Evolutionary conservation across 257 asterid species (phyloP), one percentile per base, ranked within the genome.

Genomic region (Solanum corneliomulleri): DNA sequence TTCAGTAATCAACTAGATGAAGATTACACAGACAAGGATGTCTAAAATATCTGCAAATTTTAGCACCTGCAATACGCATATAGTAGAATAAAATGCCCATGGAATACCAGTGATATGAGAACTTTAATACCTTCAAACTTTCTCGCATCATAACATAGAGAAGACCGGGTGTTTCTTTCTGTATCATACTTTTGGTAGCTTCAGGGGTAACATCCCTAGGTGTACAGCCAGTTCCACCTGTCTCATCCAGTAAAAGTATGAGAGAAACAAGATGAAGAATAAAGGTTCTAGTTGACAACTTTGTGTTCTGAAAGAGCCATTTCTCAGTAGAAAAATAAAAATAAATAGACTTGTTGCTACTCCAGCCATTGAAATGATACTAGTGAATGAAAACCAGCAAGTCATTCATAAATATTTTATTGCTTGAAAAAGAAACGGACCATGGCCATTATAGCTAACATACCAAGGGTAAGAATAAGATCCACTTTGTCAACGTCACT

Each of bases 131-230:
- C 99, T 97, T 97, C 87, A 97, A 88, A 89, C 99, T 95, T 92
- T 95, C 99, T 91, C 87, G 98, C 96, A 95, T 95, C 99, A 95
- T 97, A 66, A 95, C 98, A 90, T 94, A 90, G 45, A 93, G 94
- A 86, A 97, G 94, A 86, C 98, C 99, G 27, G 99, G 99, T 56
- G 99, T 93, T 90, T 95, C 98, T 93, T 92, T 97, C 89, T 94
- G 94, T 89, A 97, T 92, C 90, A 95, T 90, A 82, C 87, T 88
- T 90, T 97, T 97, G 31, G 99, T 97, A 83, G 99, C 99, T 93
- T 97, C 99, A 2, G 99, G 99, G 9, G 99, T 97, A 69, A 95
- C 98, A 87, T 97, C 99, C 89, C 99, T 92, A 45, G 99, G 99
- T 83, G 99, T 93, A 87, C 90, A 97, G 81, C 99, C 99, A 83